Conservation (phyloP, 352 stramenopile species). For the Phytophthora quininea region DNA sequence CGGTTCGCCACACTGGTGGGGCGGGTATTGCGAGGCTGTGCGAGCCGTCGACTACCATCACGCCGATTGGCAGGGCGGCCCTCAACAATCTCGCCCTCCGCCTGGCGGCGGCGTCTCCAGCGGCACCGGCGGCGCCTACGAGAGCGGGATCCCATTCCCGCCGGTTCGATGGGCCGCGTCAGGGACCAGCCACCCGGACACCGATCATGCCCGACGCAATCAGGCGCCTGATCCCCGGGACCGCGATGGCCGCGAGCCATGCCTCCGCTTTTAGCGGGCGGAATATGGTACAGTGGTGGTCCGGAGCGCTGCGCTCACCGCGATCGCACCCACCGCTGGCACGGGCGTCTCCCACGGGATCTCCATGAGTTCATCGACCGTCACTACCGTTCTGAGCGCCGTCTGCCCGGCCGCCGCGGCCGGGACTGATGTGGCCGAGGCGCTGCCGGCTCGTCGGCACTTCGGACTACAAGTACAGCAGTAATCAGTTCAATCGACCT, state of each 20-base stretch:
- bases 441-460: conserved; percentile 2
- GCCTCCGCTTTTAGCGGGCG: conserved; percentile 6
- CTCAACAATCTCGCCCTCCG: conserved; percentile 11
- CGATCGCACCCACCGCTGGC: conserved; percentile 2
- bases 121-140: no score
- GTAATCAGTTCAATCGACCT: neutral
- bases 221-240: neutral
- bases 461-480: conserved; percentile 10
- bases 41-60: conserved; percentile 10
- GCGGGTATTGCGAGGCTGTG: neutral
- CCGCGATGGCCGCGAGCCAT: neutral
- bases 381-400: neutral
- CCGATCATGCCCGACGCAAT: conserved; percentile 8
- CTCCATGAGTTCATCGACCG: conserved; percentile 7
- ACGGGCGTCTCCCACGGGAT: neutral
- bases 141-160: neutral
- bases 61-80: neutral
- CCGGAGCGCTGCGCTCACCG: conserved; percentile 1
- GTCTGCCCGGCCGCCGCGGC: neutral
- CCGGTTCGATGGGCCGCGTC: neutral
- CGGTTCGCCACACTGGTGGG: conserved; percentile 4
- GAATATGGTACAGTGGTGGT: conserved; percentile 14
- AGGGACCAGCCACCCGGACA: neutral
- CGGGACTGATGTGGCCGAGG: conserved; percentile 8
- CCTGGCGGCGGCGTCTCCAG: neutral